Evolutionary conservation across 345 rosid genomes (phyloP).

Genomic region (Salix udensis): DNA sequence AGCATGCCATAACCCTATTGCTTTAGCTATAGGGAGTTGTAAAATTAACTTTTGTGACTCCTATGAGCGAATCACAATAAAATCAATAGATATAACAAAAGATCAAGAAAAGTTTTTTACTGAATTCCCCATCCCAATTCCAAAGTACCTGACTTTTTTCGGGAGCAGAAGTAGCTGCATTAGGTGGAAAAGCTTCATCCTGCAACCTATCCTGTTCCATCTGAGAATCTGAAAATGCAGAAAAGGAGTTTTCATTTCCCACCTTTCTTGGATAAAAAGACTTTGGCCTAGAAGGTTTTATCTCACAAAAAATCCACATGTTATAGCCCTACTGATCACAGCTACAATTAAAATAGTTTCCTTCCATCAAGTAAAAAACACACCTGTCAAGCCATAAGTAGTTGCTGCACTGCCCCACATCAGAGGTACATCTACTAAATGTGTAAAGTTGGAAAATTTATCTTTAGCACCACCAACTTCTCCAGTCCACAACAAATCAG

Average conservation of each 20-base stretch:
- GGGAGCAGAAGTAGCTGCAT: constrained; percentile 22
- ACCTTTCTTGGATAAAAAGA: neutral
- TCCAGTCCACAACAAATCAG: constrained; percentile 20
- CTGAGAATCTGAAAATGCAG: constrained; percentile 19
- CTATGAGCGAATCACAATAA: neutral
- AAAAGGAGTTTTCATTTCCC: constrained; percentile 5
- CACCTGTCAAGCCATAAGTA: constrained; percentile 26
- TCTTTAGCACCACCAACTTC: constrained; percentile 28
- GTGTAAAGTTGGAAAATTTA: constrained; percentile 18
- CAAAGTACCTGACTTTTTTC: constrained; percentile 37
- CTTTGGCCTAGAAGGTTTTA: neutral
- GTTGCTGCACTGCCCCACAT: constrained; percentile 27
- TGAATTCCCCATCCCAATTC: neutral
- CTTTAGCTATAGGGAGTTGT: neutral
- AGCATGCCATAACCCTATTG: neutral
- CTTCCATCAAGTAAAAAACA: constrained; percentile 11
- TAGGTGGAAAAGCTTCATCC: constrained; percentile 13
- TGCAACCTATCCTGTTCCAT: constrained; percentile 16
- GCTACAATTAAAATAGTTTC: neutral
- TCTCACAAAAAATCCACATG: neutral
- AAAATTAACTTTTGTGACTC: neutral
- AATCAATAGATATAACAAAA: neutral
- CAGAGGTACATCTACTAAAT: constrained; percentile 33
- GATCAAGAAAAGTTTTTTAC: neutral
- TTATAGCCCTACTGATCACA: neutral